These are phyloP conservation scores for Fonsecaea pedrosoi DNA, from an alignment of 2,329 filamentous ascomycete species.

Conservation along the genomic window DNA sequence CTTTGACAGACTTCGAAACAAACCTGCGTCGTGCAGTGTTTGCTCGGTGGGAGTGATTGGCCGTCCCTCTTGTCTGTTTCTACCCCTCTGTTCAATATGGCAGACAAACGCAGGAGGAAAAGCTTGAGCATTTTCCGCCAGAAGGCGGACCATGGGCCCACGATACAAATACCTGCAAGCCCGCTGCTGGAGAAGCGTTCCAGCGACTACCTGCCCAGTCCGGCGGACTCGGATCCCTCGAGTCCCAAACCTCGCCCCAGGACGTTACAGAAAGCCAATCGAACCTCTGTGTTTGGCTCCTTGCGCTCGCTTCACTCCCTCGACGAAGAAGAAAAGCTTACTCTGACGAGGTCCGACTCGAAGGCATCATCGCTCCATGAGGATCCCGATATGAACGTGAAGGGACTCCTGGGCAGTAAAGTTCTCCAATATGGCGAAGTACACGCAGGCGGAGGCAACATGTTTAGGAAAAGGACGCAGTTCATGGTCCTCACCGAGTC, in stretches of 20 bases:
- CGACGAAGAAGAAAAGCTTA: slow-evolving; percentile 59
- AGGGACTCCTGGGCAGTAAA: slow-evolving; percentile 50
- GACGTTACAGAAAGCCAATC: slow-evolving; percentile 53
- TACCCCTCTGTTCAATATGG: slow-evolving; percentile 31
- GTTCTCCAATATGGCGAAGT: slow-evolving; percentile 73
- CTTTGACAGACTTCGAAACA: slow-evolving; percentile 19
- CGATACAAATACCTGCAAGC: slow-evolving; percentile 32
- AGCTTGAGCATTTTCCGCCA: slow-evolving; percentile 45
- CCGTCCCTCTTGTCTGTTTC: slow-evolving; percentile 1
- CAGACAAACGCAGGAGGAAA: slow-evolving; percentile 44
- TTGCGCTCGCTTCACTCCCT: slow-evolving; percentile 60
- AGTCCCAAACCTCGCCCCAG: slow-evolving; percentile 49
- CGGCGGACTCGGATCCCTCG: slow-evolving; percentile 43
- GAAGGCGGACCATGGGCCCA: slow-evolving; percentile 24
- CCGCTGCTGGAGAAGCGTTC: slow-evolving; percentile 38
- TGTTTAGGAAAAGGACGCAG: slow-evolving; percentile 76
- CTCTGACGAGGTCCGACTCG: slow-evolving; percentile 57
- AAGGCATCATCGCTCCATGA: slow-evolving; percentile 58
- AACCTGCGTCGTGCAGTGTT: slow-evolving; percentile 24
- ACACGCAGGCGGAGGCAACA: slow-evolving; percentile 68
- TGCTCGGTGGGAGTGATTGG: slow-evolving; percentile 17
- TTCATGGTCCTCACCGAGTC: slow-evolving; percentile 74
- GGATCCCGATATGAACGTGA: slow-evolving; percentile 47
- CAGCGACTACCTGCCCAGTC: slow-evolving; percentile 46
- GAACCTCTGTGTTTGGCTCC: slow-evolving; percentile 66